Evolutionary conservation across 345 rosid species (phyloP).

Genomic region (Citrus reticulata): DNA sequence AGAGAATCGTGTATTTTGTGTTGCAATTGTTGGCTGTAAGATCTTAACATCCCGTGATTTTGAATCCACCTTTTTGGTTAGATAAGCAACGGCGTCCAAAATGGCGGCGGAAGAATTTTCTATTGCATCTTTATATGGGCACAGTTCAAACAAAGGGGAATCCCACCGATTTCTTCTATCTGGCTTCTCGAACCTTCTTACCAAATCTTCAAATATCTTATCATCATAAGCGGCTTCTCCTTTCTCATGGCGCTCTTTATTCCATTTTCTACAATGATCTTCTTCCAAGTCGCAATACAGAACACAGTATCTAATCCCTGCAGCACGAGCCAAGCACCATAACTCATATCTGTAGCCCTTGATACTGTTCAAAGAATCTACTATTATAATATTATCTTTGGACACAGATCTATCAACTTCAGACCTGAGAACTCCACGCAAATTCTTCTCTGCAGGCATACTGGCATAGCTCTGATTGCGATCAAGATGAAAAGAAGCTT

Average conservation of each 20-base stretch:
- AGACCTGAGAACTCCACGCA: conserved; percentile 90
- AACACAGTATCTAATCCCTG: conserved; percentile 82
- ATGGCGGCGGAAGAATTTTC: conserved; percentile 61
- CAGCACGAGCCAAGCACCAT: conserved; percentile 96
- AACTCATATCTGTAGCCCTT: conserved; percentile 95
- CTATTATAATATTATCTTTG: conserved; percentile 68
- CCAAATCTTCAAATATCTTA: conserved; percentile 69
- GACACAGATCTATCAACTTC: conserved; percentile 98
- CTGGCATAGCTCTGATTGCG: conserved; percentile 85
- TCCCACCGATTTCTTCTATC: conserved; percentile 96
- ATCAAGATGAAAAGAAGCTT: conserved; percentile 78
- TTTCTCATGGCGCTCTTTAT: conserved; percentile 58
- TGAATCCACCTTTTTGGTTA: conserved; percentile 72
- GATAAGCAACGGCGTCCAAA: conserved; percentile 66
- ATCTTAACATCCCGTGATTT: conserved; percentile 69
- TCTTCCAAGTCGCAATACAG: conserved; percentile 71
- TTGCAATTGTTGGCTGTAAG: conserved; percentile 94
- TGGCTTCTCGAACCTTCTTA: conserved; percentile 85
- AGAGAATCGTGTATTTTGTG: conserved; percentile 60
- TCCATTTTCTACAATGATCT: conserved; percentile 66
- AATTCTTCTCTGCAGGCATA: conserved; percentile 88
- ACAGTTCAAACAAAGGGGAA: conserved; percentile 82
- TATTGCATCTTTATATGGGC: conserved; percentile 53
- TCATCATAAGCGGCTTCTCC: conserved; percentile 62
- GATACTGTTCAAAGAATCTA: conserved; percentile 91